These are phyloP conservation scores for Myxozyma mucilagina DNA, from an alignment of 805 yeast species.

Conservation along the genomic window DNA sequence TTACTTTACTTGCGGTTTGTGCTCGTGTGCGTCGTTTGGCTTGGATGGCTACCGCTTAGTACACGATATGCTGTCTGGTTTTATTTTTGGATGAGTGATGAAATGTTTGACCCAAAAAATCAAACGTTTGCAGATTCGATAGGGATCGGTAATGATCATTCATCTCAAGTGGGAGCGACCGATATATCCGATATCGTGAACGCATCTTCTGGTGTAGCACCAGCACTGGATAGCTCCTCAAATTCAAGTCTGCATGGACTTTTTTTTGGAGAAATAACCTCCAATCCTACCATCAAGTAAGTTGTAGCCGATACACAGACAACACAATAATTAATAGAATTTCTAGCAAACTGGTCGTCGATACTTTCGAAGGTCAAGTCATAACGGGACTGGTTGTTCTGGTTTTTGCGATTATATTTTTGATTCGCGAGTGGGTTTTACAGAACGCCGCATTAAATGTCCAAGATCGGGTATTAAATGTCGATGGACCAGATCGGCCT, in stretches of 20 bases:
- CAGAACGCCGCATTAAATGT: conserved; percentile 35
- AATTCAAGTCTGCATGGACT: not conserved
- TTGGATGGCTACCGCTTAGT: conserved; percentile 35
- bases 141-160: not conserved
- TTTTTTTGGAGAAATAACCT: conserved; percentile 11
- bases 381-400: conserved; percentile 37
- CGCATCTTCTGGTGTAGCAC: not conserved
- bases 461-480: not conserved
- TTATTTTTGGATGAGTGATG: conserved; percentile 31
- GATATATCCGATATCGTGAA: not conserved
- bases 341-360: conserved; percentile 22
- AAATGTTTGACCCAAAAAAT: conserved; percentile 20
- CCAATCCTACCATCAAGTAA: conserved; percentile 18
- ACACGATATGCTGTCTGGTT: conserved; percentile 31
- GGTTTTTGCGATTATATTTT: conserved; percentile 45
- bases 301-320: not conserved
- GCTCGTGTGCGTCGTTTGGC: conserved; percentile 34
- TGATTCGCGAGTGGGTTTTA: conserved; percentile 42
- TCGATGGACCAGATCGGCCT: conserved; percentile 1
- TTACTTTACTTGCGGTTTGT: conserved; percentile 31
- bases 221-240: not conserved
- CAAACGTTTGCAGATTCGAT: conserved; percentile 12
- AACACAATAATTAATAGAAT: not conserved
- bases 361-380: conserved; percentile 37
- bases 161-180: not conserved